These are phyloP conservation scores for Calocybe cyanea DNA, from an alignment of 768 basidiomycete genomes.

Conservation along the genomic window DNA sequence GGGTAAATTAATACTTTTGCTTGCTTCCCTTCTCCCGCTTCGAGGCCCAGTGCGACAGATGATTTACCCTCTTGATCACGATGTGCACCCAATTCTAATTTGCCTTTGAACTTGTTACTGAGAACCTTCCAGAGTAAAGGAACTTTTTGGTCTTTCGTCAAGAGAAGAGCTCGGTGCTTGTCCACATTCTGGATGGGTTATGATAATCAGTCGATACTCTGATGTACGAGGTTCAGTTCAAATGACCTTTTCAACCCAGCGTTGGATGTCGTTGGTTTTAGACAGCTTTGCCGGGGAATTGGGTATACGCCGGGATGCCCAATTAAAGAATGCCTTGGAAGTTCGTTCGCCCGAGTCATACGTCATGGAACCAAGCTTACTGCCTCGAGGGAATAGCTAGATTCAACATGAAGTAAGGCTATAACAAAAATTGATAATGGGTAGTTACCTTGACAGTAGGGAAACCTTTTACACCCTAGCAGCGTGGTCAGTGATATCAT, in stretches of 20 bases:
- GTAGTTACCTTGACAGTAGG: slow-evolving; percentile 79
- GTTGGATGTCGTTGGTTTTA: slow-evolving; percentile 49
- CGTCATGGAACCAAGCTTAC: slow-evolving; percentile 51
- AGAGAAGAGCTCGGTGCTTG: slow-evolving; percentile 56
- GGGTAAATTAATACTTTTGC: slow-evolving; percentile 74
- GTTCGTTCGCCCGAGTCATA: slow-evolving; percentile 72
- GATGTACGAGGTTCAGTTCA: not conserved
- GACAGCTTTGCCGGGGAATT: slow-evolving; percentile 62
- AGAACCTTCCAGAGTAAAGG: slow-evolving; percentile 82
- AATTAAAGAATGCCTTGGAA: slow-evolving; percentile 70
- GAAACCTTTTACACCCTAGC: slow-evolving; percentile 81
- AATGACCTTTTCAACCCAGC: slow-evolving; percentile 67
- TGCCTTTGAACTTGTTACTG: slow-evolving; percentile 63
- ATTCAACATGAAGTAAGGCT: slow-evolving; percentile 4
- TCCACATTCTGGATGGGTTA: slow-evolving; percentile 19
- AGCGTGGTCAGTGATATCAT: not conserved
- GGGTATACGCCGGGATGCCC: slow-evolving; percentile 71
- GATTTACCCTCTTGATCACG: slow-evolving; percentile 64
- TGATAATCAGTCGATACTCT: not conserved
- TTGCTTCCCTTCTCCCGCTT: slow-evolving; percentile 47
- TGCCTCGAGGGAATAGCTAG: slow-evolving; percentile 78
- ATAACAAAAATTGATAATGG: not conserved
- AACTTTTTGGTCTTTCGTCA: slow-evolving; percentile 72
- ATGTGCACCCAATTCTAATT: slow-evolving; percentile 59
- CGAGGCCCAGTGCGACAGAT: slow-evolving; percentile 55